Percentiles rank a stretch among this genome's conserved stretches.
Evolutionary conservation across 257 asterid species (phyloP).

Genomic region (Rehmannia glutinosa): DNA sequence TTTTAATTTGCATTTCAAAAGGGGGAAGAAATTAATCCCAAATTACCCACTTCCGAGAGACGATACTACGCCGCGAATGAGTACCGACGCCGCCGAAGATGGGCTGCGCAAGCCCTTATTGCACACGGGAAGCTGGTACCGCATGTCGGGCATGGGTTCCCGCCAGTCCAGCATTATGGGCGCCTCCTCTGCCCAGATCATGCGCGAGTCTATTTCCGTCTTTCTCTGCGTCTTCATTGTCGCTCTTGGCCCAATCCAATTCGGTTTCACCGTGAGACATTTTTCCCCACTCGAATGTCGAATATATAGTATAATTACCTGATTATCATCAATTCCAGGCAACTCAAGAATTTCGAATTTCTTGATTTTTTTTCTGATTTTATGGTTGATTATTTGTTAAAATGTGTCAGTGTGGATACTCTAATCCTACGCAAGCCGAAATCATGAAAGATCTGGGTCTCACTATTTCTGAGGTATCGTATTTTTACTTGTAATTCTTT

Average conservation of each 20-base stretch:
- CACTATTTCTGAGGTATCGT: slow-evolving; percentile 63
- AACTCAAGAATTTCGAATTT: not conserved
- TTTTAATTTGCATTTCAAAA: not conserved
- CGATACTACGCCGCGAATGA: slow-evolving; percentile 14
- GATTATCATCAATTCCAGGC: not conserved
- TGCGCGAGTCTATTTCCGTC: slow-evolving; percentile 70
- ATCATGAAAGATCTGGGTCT: slow-evolving; percentile 61
- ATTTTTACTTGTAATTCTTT: not conserved
- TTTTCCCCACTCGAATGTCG: not conserved
- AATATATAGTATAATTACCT: not conserved
- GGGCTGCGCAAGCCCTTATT: slow-evolving; percentile 79
- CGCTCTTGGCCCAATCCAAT: slow-evolving; percentile 80
- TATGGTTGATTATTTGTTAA: not conserved
- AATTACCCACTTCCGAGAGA: not conserved
- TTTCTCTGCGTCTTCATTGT: slow-evolving; percentile 68
- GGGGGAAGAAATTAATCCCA: not conserved
- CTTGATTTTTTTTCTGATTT: not conserved
- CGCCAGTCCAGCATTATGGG: slow-evolving; percentile 59
- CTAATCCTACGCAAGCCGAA: slow-evolving; percentile 77
- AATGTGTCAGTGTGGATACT: slow-evolving; percentile 63
- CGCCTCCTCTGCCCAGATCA: slow-evolving; percentile 48
- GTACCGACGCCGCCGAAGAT: slow-evolving; percentile 52
- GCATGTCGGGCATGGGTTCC: slow-evolving; percentile 57
- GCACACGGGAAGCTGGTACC: slow-evolving; percentile 92
- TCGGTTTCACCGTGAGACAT: slow-evolving; percentile 52